phyloP scores from a whole-genome alignment of 2,329 filamentous ascomycete genomes.

The Grosmannia serpens region DNA sequence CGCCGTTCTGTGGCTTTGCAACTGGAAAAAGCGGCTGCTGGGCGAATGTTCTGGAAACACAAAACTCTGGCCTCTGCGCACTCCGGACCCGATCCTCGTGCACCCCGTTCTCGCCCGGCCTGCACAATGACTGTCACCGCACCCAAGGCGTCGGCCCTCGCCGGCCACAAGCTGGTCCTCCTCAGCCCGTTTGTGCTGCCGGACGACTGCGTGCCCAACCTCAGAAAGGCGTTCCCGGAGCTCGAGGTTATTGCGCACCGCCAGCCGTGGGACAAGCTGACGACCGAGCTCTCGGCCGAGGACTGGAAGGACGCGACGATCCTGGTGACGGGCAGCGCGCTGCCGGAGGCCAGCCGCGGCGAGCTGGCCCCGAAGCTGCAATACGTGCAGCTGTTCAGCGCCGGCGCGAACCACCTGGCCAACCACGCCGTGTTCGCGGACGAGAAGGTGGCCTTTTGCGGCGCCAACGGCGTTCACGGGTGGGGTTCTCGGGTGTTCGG shows the following conservation, averaged over 20 bases:
- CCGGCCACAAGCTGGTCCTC: background rate
- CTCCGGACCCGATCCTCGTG: too few relatives aligned
- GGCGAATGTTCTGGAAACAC: too few relatives aligned
- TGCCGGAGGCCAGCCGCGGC: slow-evolving; percentile 29
- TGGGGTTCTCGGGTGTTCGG: slow-evolving; percentile 20
- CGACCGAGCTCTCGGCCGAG: slow-evolving; percentile 17
- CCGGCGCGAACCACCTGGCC: slow-evolving; percentile 39
- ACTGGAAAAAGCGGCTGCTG: too few relatives aligned
- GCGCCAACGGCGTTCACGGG: slow-evolving; percentile 48
- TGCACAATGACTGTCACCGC: background rate
- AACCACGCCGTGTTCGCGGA: slow-evolving; percentile 35
- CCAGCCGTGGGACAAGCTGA: slow-evolving; percentile 11
- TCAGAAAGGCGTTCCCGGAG: slow-evolving; percentile 26
- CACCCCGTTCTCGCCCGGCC: background rate
- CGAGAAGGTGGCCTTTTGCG: slow-evolving; percentile 38
- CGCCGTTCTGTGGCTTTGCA: too few relatives aligned
- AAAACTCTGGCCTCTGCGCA: too few relatives aligned
- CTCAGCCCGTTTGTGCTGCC: background rate
- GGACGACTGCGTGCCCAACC: background rate
- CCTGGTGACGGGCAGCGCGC: slow-evolving; percentile 14
- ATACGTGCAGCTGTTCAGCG: slow-evolving; percentile 42
- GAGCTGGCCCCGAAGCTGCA: slow-evolving; percentile 28
- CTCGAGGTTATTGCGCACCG: slow-evolving; percentile 26
- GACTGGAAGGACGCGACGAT: slow-evolving; percentile 38
- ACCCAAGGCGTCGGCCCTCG: background rate